Percentiles rank a stretch among this genome's conserved stretches.
These are phyloP conservation scores for Dactylellina sp. DNA, from an alignment of 2,329 filamentous ascomycete species.

Conservation along the genomic window DNA sequence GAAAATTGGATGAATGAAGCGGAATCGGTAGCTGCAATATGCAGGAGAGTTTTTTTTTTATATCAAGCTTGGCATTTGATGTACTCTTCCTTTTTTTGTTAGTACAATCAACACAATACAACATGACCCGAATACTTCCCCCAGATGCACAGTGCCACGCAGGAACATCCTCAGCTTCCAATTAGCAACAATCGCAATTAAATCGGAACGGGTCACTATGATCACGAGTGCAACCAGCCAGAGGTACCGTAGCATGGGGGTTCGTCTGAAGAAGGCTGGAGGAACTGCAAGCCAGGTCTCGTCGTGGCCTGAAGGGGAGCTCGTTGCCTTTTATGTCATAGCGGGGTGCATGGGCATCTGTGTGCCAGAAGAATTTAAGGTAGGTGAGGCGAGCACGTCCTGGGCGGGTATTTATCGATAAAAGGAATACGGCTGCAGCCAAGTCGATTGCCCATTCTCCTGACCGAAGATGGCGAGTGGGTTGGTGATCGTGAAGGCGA, in stretches of 20 bases:
- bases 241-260: conserved; percentile 30
- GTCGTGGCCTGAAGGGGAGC: conserved; percentile 41
- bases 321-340: conserved; percentile 57
- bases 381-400: conserved; percentile 40
- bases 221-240: conserved; percentile 30
- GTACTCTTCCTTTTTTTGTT: too few species aligned
- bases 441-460: conserved; percentile 22
- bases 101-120: too few species aligned
- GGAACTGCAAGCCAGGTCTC: conserved; percentile 22
- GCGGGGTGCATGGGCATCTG: conserved; percentile 39
- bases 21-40: conserved; percentile 30
- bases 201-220: conserved; percentile 13
- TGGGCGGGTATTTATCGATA: conserved; percentile 57
- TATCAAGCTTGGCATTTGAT: too few species aligned
- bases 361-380: conserved; percentile 44
- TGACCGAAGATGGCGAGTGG: conserved; percentile 27
- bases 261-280: conserved; percentile 30
- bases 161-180: conserved; percentile 22
- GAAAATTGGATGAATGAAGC: conserved; percentile 37
- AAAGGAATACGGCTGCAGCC: conserved; percentile 37
- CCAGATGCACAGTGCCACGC: conserved; percentile 20
- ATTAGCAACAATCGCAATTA: conserved; percentile 11
- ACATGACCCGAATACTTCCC: conserved; percentile 12
- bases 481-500: conserved; percentile 29
- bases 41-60: conserved; percentile 34